Base-by-base conservation (phyloP, 306 rosid species). In the Ceratonia siliqua region DNA sequence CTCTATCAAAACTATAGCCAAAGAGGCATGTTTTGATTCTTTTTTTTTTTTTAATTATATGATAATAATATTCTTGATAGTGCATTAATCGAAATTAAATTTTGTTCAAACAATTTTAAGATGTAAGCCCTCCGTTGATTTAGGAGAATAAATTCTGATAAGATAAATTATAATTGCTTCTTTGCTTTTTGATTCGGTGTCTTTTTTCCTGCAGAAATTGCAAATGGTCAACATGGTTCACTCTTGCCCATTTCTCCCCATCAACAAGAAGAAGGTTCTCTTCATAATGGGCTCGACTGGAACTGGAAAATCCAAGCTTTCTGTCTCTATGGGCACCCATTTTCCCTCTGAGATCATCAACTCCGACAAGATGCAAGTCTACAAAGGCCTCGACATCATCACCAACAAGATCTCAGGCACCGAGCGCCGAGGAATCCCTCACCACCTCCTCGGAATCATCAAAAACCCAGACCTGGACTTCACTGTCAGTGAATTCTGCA, bases 211-310 rank as follows among this genome's bases (percentile, higher is more conserved):
- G 32, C 66, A 33, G 66, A 11, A 17, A 18, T 17, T 62, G 3
- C 9, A 9, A 18, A 36, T 18, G 8, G 21, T 68, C 49, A 0
- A 21, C 21, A 69, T 33, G 49, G 38, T 21, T 65, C 6, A 2
- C 36, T 7, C 58, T 21, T 13, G 12, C 27, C 4, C 22, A n/a
- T n/a, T 41, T 17, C 70, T 8, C n/a, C 11, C 18, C 12, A 24
- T 8, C 0, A 5, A 7, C 1, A 79, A 65, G 55, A 79, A 79
- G 27, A 79, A 79, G 55, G 79, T 79, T 46, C 8, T 79, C 2
- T 24, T 79, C 65, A 73, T 79, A n/a, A 73, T 79, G 70, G 83
- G 83, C 17, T 24, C 79, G 42, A 79, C 83, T 0, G 83, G 78
- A 52, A 73, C 79, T 0, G 83, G 79, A 57, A 79, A 79, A 73